Evolutionary conservation across 345 rosid species (phyloP).

Genomic region (Syzygium grande): DNA sequence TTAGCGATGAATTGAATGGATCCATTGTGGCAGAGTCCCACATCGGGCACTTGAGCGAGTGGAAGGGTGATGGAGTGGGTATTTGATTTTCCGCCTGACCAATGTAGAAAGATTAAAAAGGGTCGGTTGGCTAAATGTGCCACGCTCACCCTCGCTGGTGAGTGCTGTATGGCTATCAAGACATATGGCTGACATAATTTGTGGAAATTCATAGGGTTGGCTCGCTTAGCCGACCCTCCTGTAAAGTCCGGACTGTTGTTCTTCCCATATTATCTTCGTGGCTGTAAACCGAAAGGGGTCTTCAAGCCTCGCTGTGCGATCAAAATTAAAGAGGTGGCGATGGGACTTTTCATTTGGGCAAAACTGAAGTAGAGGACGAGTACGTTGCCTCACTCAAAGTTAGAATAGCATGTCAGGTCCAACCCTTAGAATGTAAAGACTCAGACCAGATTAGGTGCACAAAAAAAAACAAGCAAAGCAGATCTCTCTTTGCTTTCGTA

Average conservation of each 20-base stretch:
- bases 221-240: neutral
- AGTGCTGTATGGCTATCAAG: neutral
- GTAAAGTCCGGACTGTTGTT: fast-evolving
- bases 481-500: too few relatives aligned
- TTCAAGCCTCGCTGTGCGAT: too few relatives aligned
- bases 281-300: too few relatives aligned
- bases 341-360: too few relatives aligned
- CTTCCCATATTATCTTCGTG: neutral
- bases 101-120: fast-evolving
- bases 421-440: too few relatives aligned
- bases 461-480: too few relatives aligned
- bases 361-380: too few relatives aligned
- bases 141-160: neutral
- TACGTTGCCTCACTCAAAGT: too few relatives aligned
- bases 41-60: neutral
- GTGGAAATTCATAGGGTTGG: neutral
- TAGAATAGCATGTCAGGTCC: too few relatives aligned
- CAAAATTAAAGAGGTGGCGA: too few relatives aligned
- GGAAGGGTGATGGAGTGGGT: neutral
- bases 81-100: neutral
- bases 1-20: too few relatives aligned
- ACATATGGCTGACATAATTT: neutral
- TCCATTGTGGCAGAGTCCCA: neutral
- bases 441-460: too few relatives aligned
- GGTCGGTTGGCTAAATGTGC: neutral